A percentile compares a stretch with the other conserved stretches of the same genome.
Evolutionary conservation across 192 early-diverging fungal genomes (phyloP).

Genomic region (Entophlyctis helioformis): DNA sequence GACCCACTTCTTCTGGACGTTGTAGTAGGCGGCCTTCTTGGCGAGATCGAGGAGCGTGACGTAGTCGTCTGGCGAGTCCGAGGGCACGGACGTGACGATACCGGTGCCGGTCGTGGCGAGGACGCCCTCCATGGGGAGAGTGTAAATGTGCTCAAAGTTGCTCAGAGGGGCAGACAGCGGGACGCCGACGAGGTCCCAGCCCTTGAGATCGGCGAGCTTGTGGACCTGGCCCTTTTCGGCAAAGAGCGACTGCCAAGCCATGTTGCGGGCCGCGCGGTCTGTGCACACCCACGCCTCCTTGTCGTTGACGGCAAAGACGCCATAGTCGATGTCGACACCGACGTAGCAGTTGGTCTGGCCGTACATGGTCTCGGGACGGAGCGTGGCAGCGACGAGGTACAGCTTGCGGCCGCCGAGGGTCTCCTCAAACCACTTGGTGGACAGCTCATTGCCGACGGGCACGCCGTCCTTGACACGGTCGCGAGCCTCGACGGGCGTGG

Average conservation of each 20-base stretch:
- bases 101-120: slow-evolving; percentile 93
- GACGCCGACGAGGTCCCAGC: slow-evolving; percentile 73
- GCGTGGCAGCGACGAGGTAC: slow-evolving; percentile 88
- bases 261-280: slow-evolving; percentile 89
- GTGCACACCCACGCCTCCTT: slow-evolving; percentile 81
- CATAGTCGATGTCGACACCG: slow-evolving; percentile 83
- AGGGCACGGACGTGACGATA: slow-evolving; percentile 97
- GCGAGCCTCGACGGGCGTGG: slow-evolving; percentile 10
- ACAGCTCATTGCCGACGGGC: slow-evolving; percentile 34
- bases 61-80: slow-evolving; percentile 96
- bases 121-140: slow-evolving; percentile 96
- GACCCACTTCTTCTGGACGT: slow-evolving; percentile 81
- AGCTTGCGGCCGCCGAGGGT: slow-evolving; percentile 63
- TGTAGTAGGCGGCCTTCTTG: slow-evolving; percentile 90
- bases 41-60: slow-evolving; percentile 80
- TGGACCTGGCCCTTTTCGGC: slow-evolving; percentile 48
- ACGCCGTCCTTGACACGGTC: slow-evolving; percentile 35
- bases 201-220: slow-evolving; percentile 65
- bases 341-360: slow-evolving; percentile 98
- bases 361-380: slow-evolving; percentile 99
- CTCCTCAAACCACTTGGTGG: slow-evolving; percentile 36
- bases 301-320: slow-evolving; percentile 68
- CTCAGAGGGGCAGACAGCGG: slow-evolving; percentile 83
- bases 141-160: slow-evolving; percentile 65
- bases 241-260: slow-evolving; percentile 89